Evolutionary conservation across 768 basidiomycete genomes (phyloP), one percentile per base, ranked within the genome.

Genomic region (Boletus rufocinnamomeus): DNA sequence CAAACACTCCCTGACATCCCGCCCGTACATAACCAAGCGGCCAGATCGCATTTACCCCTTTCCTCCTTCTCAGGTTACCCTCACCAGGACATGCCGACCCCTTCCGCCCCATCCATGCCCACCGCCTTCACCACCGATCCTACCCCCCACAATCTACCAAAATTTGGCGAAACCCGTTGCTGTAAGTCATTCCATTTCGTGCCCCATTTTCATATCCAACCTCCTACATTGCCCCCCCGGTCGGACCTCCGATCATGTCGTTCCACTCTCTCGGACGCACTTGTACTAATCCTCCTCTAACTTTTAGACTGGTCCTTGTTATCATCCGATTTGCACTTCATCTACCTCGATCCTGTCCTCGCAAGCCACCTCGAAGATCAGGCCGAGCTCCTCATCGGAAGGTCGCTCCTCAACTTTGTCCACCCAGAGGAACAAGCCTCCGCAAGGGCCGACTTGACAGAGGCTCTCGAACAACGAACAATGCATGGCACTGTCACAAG

Each of bases 401-500:
- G 83, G 68, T 84, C 85, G 19, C 81, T 94, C 46, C 77, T 93
- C 56, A 77, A 79, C 41, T 94, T 91, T 70, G 87, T 94, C 37
- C 92, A 94, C 68, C 92, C 92, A 59, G 91, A 92, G 61, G 92
- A 94, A 66, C 84, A 88, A 63, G 78, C 81, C 0, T 87, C 87
- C 11, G 92, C 92, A 5, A 82, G 82, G 64, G 76, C 81, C 13
- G 93, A 94, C 76, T 80, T 94, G 41, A 82, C 85, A 52, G 81
- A 83, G 50, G 90, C 91, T 17, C 79, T 93, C 56, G 81, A 89
- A 52, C 84, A 83, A 65, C 82, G 85, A 65, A 91, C 87, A 2
- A 77, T 92, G 57, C 88, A 92, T 71, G 92, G 92, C 61, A 91
- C 88, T 48, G 89, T 94, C 59, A 93, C 92, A 60, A 85, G 92